Evolutionary conservation across 805 yeast genomes (phyloP), one percentile per base, ranked within the genome.

Genomic region (Lachancea sp.): DNA sequence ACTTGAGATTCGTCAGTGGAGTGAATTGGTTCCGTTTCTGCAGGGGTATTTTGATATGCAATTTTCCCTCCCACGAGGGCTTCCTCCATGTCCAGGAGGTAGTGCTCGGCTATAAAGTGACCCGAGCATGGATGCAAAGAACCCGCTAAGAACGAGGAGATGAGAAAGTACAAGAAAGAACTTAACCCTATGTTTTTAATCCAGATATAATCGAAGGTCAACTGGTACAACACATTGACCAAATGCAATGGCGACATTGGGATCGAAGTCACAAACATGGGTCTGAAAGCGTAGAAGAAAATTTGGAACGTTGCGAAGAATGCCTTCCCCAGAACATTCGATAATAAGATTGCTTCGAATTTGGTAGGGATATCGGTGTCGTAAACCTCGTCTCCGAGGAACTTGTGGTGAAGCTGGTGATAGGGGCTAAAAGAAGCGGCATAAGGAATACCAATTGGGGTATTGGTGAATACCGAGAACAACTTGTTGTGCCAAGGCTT

Each of bases 41-140:
- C 46, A 8, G 43, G 13, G 43, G 47, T 34, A 35, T 41, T 35
- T 60, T 58, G 21, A 58, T 57, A 8, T 53, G 58, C 35, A 52
- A 49, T 37, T 36, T 37, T 35, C 34, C 47, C 49, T 8, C 49
- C 51, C n/a, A 30, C 42, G 5, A 45, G 24, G 17, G 51, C 50
- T 24, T 61, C 58, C 17, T 73, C 74, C 28, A 85, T 81, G 47
- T 78, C 68, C 60, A 86, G 69, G 11, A 86, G 77, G 56, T 85
- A 86, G 60, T 88, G 97, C 58, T 88, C 97, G n/a, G 95, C 90
- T 48, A 88, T 85, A 63, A 88, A 88, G 65, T 88, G 97, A 16
- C 96, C 97, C 1, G 96, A 95, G 45, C 87, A 80, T 20, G 97
- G 97, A 56, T 88, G 97, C 56, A 85, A 69, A 0, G 95, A 84